A percentile compares a stretch with the other conserved stretches of the same genome.
These are phyloP conservation scores for Colletotrichum sidae DNA, from an alignment of 2,329 filamentous ascomycete species.

Conservation along the genomic window DNA sequence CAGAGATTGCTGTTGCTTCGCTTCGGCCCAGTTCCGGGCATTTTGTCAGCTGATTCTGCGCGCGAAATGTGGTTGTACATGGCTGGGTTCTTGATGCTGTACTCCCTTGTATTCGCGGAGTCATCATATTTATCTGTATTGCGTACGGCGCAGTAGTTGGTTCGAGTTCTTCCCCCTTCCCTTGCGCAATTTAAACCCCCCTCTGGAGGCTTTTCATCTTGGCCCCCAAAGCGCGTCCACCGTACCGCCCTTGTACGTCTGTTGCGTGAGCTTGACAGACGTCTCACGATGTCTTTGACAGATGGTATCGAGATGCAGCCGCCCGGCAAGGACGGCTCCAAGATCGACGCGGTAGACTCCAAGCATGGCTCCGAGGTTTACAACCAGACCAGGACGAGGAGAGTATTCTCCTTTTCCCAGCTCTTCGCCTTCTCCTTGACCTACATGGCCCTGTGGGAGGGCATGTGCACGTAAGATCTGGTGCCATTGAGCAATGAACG, in stretches of 20 bases:
- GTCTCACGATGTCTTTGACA: conserved; percentile 3
- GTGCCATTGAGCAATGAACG: too few relatives aligned
- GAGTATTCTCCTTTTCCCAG: conserved; percentile 20
- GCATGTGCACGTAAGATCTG: conserved; percentile 24
- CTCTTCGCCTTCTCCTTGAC: conserved; percentile 19
- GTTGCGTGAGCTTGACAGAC: background rate
- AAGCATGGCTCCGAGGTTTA: conserved; percentile 21
- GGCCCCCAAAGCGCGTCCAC: background rate
- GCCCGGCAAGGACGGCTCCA: conserved; percentile 1
- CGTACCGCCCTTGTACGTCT: too few relatives aligned
- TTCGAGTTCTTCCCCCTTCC: background rate
- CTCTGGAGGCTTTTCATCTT: background rate
- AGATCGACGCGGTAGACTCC: conserved; percentile 8
- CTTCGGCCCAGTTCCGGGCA: background rate
- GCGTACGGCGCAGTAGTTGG: background rate
- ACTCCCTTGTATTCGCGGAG: background rate
- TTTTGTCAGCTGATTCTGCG: background rate
- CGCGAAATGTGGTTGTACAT: background rate
- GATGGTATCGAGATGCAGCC: conserved; percentile 16
- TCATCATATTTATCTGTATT: conserved; percentile 3
- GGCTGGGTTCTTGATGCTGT: background rate
- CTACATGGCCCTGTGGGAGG: conserved; percentile 20
- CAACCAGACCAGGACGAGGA: conserved; percentile 13
- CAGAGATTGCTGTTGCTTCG: background rate
- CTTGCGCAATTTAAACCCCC: background rate